A percentile compares a stretch with the other conserved stretches of the same genome.
Evolutionary conservation across 768 basidiomycete species (phyloP).

Genomic region (Pholiota molesta): DNA sequence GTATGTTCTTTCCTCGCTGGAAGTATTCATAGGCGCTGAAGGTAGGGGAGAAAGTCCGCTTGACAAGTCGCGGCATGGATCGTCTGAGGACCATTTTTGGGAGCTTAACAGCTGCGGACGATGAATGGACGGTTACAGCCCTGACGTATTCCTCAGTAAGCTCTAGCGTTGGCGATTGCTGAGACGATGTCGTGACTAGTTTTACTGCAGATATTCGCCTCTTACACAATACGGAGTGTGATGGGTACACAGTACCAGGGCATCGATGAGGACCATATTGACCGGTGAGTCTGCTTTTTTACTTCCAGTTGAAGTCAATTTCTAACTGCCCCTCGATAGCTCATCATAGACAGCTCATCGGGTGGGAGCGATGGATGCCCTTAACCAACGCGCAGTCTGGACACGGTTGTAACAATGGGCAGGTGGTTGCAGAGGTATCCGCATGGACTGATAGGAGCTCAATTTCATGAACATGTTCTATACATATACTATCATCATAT

Average conservation of each 20-base stretch:
- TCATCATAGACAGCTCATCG: neutral
- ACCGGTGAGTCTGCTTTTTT: slow-evolving; percentile 7
- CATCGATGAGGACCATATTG: slow-evolving; percentile 21
- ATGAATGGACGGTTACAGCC: slow-evolving; percentile 20
- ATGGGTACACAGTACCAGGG: slow-evolving; percentile 24
- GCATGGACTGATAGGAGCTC: neutral
- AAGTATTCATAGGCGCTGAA: neutral
- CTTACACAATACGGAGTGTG: slow-evolving; percentile 22
- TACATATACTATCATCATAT: neutral
- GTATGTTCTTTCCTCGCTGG: neutral
- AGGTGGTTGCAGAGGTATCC: neutral
- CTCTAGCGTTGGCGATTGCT: neutral
- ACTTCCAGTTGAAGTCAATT: neutral
- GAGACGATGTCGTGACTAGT: neutral
- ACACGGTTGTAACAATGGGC: neutral
- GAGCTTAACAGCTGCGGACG: slow-evolving; percentile 16
- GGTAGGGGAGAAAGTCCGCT: slow-evolving; percentile 15
- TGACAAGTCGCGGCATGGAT: slow-evolving; percentile 21
- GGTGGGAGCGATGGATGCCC: neutral
- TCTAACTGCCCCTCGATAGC: neutral
- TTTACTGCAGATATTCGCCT: slow-evolving; percentile 15
- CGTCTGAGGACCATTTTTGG: slow-evolving; percentile 22
- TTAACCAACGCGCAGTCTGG: neutral
- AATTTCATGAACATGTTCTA: neutral
- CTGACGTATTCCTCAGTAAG: slow-evolving; percentile 20